Percentiles rank a stretch among this genome's conserved stretches.
Conservation (phyloP, 345 rosid genomes). For the Salix exigua region DNA sequence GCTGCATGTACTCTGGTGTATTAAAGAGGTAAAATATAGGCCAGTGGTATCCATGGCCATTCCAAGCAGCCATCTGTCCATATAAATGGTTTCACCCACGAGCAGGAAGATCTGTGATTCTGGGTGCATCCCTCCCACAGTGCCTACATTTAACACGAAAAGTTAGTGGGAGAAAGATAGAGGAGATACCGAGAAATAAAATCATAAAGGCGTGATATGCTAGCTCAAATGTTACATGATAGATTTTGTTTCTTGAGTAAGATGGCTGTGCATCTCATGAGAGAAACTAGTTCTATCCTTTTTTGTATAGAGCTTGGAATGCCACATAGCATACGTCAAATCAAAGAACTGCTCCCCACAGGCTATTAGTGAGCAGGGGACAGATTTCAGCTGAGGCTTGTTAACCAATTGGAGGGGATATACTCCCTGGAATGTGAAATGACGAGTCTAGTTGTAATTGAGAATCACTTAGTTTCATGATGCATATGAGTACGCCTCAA, state of each 20-base stretch:
- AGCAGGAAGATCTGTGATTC: not conserved
- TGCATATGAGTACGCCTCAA: no score
- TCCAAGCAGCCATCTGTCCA: not conserved
- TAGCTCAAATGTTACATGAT: not conserved
- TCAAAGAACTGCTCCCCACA: not conserved
- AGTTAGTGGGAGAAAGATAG: not conserved
- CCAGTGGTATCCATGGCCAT: not conserved
- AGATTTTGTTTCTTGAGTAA: not conserved
- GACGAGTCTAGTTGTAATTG: no score
- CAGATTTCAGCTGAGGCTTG: not conserved
- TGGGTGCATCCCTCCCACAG: slow-evolving; percentile 3
- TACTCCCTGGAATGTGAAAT: not conserved
- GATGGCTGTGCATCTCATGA: not conserved
- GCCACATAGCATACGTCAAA: not conserved
- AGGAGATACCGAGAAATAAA: not conserved
- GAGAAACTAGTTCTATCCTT: not conserved
- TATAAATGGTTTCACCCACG: not conserved
- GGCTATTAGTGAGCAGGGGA: not conserved
- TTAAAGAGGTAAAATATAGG: not conserved
- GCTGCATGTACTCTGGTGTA: not conserved
- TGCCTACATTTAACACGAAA: not conserved
- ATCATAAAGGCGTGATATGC: not conserved
- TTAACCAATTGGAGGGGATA: not conserved
- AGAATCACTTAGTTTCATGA: no score
- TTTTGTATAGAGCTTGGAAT: not conserved